A percentile compares a stretch with the other conserved stretches of the same genome.
These are phyloP conservation scores for Adansonia digitata DNA, from an alignment of 345 rosid genomes.

Conservation along the genomic window DNA sequence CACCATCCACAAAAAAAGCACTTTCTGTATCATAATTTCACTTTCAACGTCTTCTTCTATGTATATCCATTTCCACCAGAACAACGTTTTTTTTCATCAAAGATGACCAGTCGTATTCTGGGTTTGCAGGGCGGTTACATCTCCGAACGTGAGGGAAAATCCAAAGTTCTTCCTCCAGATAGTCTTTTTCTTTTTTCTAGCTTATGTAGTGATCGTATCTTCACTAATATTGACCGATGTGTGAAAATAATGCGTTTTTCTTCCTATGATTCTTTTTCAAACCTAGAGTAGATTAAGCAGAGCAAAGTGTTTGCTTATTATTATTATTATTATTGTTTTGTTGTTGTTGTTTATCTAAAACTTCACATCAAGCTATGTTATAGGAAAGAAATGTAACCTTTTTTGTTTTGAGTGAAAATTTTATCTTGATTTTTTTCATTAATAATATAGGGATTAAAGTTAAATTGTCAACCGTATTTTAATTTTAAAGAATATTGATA, in stretches of 20 bases:
- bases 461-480: neutral
- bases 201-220: constrained; percentile 90
- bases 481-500: neutral
- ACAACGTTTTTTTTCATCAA: neutral
- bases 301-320: neutral
- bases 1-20: neutral
- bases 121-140: constrained; percentile 83
- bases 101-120: neutral
- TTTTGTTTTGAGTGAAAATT: neutral
- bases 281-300: constrained; percentile 6
- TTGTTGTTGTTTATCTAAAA: neutral
- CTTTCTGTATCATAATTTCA: neutral
- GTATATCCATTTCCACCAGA: neutral
- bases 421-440: neutral
- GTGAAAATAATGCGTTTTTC: constrained; percentile 36
- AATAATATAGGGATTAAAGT: neutral
- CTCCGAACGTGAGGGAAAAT: constrained; percentile 99
- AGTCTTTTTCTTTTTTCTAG: constrained; percentile 83
- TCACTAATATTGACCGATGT: constrained; percentile 91
- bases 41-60: neutral
- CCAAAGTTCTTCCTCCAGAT: constrained; percentile 85
- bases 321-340: too few species aligned
- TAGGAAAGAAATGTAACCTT: neutral
- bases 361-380: neutral
- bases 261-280: neutral